These are phyloP conservation scores for Zasmidium cellare DNA, from an alignment of 2,329 filamentous ascomycete genomes.

Conservation along the genomic window DNA sequence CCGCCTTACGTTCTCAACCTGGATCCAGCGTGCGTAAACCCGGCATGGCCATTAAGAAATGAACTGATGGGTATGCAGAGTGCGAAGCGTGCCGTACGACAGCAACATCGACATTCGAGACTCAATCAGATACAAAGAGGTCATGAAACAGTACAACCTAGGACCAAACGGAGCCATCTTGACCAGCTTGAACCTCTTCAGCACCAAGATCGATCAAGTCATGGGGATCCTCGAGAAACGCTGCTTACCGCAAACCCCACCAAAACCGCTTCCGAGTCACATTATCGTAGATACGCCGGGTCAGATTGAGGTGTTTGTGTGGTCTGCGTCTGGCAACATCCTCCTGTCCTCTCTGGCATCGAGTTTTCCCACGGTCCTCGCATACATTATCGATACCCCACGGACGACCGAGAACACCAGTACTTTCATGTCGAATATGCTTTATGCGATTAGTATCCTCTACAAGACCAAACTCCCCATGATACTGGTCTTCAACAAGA, in stretches of 20 bases:
- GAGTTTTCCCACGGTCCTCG: constrained; percentile 93
- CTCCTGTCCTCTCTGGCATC: constrained; percentile 89
- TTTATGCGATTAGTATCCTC: constrained; percentile 96
- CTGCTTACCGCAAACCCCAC: constrained; percentile 34
- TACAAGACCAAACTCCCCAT: constrained; percentile 99
- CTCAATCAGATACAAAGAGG: constrained; percentile 98
- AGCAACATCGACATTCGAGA: constrained; percentile 99
- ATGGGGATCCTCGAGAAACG: constrained; percentile 87
- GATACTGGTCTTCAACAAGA: constrained; percentile 99
- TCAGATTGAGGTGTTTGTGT: constrained; percentile 98
- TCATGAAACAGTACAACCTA: constrained; percentile 99
- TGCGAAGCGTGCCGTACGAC: constrained; percentile 89
- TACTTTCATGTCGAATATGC: constrained; percentile 99
- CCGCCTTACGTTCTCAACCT: constrained; percentile 96
- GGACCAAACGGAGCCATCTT: constrained; percentile 96
- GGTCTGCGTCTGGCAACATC: constrained; percentile 94
- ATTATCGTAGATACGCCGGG: constrained; percentile 95
- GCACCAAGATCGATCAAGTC: constrained; percentile 97
- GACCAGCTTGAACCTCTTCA: constrained; percentile 92
- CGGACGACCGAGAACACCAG: constrained; percentile 88
- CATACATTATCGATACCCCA: constrained; percentile 96
- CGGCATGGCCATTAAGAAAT: not conserved
- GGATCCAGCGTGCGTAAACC: constrained; percentile 66
- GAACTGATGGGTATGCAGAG: constrained; percentile 36
- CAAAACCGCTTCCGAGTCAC: constrained; percentile 67